These are phyloP conservation scores for Jasminum sambac DNA, from an alignment of 257 asterid genomes.

Conservation along the genomic window DNA sequence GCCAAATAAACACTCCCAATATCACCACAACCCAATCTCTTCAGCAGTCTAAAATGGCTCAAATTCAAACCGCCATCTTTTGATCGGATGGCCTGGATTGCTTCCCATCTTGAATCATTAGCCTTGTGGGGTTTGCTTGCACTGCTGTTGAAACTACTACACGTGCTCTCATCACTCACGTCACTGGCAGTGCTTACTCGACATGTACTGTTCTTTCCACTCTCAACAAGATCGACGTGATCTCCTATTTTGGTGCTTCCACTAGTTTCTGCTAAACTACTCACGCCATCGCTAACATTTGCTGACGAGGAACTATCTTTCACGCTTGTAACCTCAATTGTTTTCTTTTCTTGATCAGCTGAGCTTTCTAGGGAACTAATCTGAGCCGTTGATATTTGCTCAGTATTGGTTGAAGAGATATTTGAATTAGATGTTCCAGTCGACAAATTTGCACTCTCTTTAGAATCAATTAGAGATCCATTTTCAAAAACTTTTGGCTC, in stretches of 20 bases:
- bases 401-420: slow-evolving; percentile 21
- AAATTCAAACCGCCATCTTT: slow-evolving; percentile 64
- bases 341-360: slow-evolving; percentile 27
- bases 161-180: slow-evolving; percentile 41
- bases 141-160: slow-evolving; percentile 40
- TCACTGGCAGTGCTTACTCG: slow-evolving; percentile 39
- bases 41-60: slow-evolving; percentile 70
- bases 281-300: slow-evolving; percentile 27
- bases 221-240: slow-evolving; percentile 26
- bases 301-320: slow-evolving; percentile 35
- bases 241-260: slow-evolving; percentile 27
- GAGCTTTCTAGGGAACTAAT: slow-evolving; percentile 25
- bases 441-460: slow-evolving; percentile 16
- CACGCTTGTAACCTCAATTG: slow-evolving; percentile 20
- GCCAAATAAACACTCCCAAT: slow-evolving; percentile 81
- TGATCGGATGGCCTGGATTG: slow-evolving; percentile 58
- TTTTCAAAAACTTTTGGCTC: slow-evolving; percentile 7
- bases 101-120: slow-evolving; percentile 76
- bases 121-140: slow-evolving; percentile 70
- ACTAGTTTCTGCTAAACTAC: slow-evolving; percentile 30
- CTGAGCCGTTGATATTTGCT: slow-evolving; percentile 28
- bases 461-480: slow-evolving; percentile 5
- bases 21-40: slow-evolving; percentile 81
- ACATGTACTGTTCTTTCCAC: slow-evolving; percentile 38
- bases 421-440: slow-evolving; percentile 26